Base-by-base conservation (phyloP, 1,284 basidiomycete species). In the Chondrostereum purpureum region DNA sequence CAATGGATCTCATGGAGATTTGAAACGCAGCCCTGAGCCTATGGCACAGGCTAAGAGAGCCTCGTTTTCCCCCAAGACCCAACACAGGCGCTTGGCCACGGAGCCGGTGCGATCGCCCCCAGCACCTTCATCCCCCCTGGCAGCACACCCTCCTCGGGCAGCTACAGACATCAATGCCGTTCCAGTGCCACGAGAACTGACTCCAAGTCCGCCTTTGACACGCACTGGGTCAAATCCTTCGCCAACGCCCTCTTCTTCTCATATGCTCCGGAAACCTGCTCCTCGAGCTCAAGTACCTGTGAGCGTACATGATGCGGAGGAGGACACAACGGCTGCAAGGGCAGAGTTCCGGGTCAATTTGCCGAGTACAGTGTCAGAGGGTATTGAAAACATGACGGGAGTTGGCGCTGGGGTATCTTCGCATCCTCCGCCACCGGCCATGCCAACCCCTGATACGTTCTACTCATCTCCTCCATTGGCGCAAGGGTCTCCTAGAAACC, bases 261-360 rank as follows among this genome's bases (percentile, higher is more conserved):
- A 58, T 38, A 45, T 70, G 22, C 62, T 77, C 41, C 73, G 78
- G 31, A 80, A 82, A 54, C 71, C 72, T 21, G 76, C 73, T 19
- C 80, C 79, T 3, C 63, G 76, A 46, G 78, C 77, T 13, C 79
- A 81, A 55, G 60, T 80, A n/a, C 78, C 79, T 1, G 66, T 78
- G 20, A 77, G 78, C n/a, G 73, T 77, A 40, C 59, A 70, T 17
- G 63, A 70, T 35, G 67, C 70, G 49, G 60, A 60, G 20, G 65
- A 69, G 21, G n/a, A n/a, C n/a, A n/a, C n/a, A n/a, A n/a, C n/a
- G n/a, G n/a, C n/a, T n/a, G 56, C 67, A 42, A 54, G 62, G 17
- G 60, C 63, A 31, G 61, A 62, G 34, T 57, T 67, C 40, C 67
- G 73, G 18, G 66, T 66, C 10, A 61, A 71, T 39, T 59, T 78